These are phyloP conservation scores for Cymbopogon citratus DNA, from an alignment of 176 grass and related monocot species.

Conservation along the genomic window DNA sequence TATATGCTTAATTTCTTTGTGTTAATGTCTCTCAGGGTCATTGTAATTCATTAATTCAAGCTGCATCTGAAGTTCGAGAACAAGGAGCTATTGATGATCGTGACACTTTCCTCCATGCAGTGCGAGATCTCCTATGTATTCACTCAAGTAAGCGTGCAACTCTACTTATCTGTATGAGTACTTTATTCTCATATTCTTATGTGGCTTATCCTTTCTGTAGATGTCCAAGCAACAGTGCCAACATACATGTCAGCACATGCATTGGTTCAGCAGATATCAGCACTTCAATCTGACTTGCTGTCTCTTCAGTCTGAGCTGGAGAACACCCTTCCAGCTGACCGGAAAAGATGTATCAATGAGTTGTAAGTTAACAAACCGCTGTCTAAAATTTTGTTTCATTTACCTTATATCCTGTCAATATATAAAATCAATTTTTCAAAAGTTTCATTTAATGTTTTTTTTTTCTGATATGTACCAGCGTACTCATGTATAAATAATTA, in stretches of 20 bases:
- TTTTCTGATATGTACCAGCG: conserved; percentile 8
- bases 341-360: conserved; percentile 94
- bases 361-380: conserved; percentile 51
- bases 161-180: neutral
- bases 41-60: conserved; percentile 77
- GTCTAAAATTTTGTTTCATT: neutral
- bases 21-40: conserved; percentile 55
- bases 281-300: conserved; percentile 74
- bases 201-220: conserved; percentile 28
- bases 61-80: conserved; percentile 73
- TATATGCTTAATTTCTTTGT: conserved; percentile 2
- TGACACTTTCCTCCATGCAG: conserved; percentile 87
- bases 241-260: conserved; percentile 89
- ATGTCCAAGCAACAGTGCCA: conserved; percentile 64
- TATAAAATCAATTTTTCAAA: neutral
- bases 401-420: conserved; percentile 10
- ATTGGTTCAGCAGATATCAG: conserved; percentile 89
- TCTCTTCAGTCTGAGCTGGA: conserved; percentile 95
- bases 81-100: conserved; percentile 95
- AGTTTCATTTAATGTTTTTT: neutral
- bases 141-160: conserved; percentile 63
- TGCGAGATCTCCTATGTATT: conserved; percentile 81
- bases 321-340: conserved; percentile 75
- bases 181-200: neutral
- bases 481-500: conserved; percentile 16